Evolutionary conservation across 495 filamentous ascomycete species (phyloP), one percentile per base, ranked within the genome.

Genomic region (Neurospora discreta): DNA sequence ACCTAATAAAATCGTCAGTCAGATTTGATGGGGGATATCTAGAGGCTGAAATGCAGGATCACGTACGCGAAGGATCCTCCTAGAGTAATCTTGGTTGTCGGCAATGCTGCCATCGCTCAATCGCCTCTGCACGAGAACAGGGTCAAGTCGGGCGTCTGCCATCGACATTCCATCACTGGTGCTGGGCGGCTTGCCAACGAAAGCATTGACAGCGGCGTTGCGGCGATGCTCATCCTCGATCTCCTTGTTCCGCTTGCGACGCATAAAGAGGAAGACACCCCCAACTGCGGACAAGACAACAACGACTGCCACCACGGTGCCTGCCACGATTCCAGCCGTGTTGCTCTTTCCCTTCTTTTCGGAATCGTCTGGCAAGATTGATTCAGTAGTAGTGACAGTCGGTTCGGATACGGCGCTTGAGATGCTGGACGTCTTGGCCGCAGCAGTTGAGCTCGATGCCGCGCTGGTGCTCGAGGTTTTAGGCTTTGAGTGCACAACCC

Each of bases 81-180:
- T 88, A 72, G 95, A 98, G 82, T 98, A 99, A 81, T 98, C 95
- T 80, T 96, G 89, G 82, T 97, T 95, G 79, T 99, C 96, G 75
- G 94, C 95, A 78, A 99, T 98, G 82, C 95, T 98, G 75, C 95
- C 95, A 81, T 95, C 92, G 81, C 95, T 98, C 84, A 95, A 89
- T 80, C 95, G 89, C 77, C 93, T 86, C 75, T 95, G 89, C 71
- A 89, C 89, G 90, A 97, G 92, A 68, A 91, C 89, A 30, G 95
- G 93, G 74, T 99, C 95, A 72, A 98, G 90, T 30, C 96, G 88
- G 60, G 91, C 90, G 80, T 98, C 94, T 11, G 86, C 85, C 84
- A 91, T 89, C 38, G 91, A 90, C 40, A 83, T 82, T 72, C 85
- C 85, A 71, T 86, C 83, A 68, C 85, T 85, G 79, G 83, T 85